Evolutionary conservation across 176 grass and related monocot species (phyloP), one percentile per base, ranked within the genome.

Genomic region (Aegilops tauschii): DNA sequence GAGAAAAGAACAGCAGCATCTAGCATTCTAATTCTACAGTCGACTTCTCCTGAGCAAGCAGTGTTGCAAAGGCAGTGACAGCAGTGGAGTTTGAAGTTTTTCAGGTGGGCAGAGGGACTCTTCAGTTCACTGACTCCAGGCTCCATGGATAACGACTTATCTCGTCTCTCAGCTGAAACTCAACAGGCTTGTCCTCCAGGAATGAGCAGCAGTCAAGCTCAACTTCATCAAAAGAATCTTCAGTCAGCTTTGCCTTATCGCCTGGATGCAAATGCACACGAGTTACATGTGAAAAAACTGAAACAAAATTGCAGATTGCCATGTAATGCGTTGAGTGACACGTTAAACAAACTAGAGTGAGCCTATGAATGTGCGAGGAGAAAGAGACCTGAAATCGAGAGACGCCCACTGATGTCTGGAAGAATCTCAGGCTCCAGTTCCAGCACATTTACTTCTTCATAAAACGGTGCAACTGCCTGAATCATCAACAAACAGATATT

Each of bases 391-490:
- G 92, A 81, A 65, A 12, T 61, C 61, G 76, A 36, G 52, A 69
- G 30, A 87, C 23, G 3, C 21, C 36, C 32, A 61, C 20, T 77
- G 14, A 27, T n/a, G 9, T 69, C 58, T 18, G 84, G 84, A 66
- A 91, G 87, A 76, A 91, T 65, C 65, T 94, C 92, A 34, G 69
- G 69, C 42, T 89, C 92, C 52, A 91, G 16, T 36, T 94, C 77
- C 80, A 91, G 76, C n/a, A 5, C 78, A 2, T 76, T 87, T 17
- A 73, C 9, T 78, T 87, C 80, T 89, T 81, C 27, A 77, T 75
- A 78, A 66, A 85, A 80, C 44, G 47, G 58, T 25, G 61, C 67
- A 80, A 75, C 80, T 23, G 72, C 84, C 92, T 94, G 40, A 84
- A 66, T 44, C 8, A 27, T 70, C 20, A 82, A 90, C 12, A 68